phyloP scores from a whole-genome alignment of 1,284 basidiomycete species.

The Pascua guehoae region DNA sequence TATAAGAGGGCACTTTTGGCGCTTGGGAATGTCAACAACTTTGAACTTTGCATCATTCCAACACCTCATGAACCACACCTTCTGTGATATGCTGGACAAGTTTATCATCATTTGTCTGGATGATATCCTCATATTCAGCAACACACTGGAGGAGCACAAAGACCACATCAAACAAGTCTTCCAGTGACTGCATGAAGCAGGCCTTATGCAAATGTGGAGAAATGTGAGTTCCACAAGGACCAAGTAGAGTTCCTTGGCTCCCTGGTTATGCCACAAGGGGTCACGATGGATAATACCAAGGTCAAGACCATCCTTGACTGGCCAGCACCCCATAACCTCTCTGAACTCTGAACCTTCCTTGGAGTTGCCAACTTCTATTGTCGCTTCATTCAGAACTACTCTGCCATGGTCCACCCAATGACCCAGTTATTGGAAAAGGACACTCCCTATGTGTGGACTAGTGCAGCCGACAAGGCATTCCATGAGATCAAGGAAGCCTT shows the following conservation, averaged over 20 bases:
- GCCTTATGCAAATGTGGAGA: conserved; percentile 48
- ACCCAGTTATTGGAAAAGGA: conserved; percentile 21
- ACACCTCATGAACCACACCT: conserved; percentile 34
- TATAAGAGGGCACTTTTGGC: too few relatives aligned
- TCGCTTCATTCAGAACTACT: conserved; percentile 48
- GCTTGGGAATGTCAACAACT: too few relatives aligned
- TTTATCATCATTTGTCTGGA: conserved; percentile 43
- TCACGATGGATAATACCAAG: conserved; percentile 47
- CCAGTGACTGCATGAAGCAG: conserved; percentile 35
- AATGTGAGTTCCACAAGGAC: conserved; percentile 48
- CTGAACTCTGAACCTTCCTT: conserved; percentile 45
- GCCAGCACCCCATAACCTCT: conserved; percentile 44
- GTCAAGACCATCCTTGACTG: conserved; percentile 44
- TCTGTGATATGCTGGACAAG: conserved; percentile 32
- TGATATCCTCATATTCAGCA: conserved; percentile 51
- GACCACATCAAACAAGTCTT: conserved; percentile 44
- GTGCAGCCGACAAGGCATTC: background rate
- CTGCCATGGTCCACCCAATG: conserved; percentile 39
- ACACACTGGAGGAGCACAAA: conserved; percentile 46
- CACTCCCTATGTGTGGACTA: conserved; percentile 18
- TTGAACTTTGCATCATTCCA: conserved; percentile 35
- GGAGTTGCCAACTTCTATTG: conserved; percentile 50
- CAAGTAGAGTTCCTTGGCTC: conserved; percentile 33
- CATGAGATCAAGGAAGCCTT: background rate
- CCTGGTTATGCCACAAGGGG: background rate